Evolutionary conservation across 805 yeast species (phyloP).

Genomic region (Cyberlindnera subsufficiens): DNA sequence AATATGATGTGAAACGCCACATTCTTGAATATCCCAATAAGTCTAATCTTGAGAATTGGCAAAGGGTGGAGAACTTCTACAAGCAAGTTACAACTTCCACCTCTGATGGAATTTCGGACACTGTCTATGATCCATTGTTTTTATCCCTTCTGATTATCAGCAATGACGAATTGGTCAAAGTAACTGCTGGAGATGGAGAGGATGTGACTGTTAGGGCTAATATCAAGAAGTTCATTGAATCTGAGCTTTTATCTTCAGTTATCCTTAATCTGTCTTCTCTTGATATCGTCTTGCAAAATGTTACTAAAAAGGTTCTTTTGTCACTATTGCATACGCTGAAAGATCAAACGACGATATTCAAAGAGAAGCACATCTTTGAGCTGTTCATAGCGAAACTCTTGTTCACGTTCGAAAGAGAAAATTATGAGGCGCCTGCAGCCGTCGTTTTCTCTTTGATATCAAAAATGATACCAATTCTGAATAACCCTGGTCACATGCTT

Average conservation of each 20-base stretch:
- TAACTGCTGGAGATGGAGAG: slow-evolving; percentile 25
- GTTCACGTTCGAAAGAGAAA: slow-evolving; percentile 25
- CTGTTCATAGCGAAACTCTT: slow-evolving; percentile 42
- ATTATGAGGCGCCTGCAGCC: slow-evolving; percentile 30
- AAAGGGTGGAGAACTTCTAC: slow-evolving; percentile 26
- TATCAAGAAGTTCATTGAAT: slow-evolving; percentile 50
- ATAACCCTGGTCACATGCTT: slow-evolving; percentile 66
- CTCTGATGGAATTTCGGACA: slow-evolving; percentile 19
- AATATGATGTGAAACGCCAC: slow-evolving; percentile 27
- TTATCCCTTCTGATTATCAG: slow-evolving; percentile 54
- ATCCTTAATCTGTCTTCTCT: slow-evolving; percentile 40
- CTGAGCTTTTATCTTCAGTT: slow-evolving; percentile 46
- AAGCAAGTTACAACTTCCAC: slow-evolving; percentile 13
- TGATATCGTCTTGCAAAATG: slow-evolving; percentile 22
- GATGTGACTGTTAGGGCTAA: slow-evolving; percentile 34
- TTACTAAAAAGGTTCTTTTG: slow-evolving; percentile 39
- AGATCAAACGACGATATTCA: slow-evolving; percentile 37
- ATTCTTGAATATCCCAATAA: slow-evolving; percentile 22
- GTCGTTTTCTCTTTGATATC: slow-evolving; percentile 52
- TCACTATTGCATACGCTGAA: slow-evolving; percentile 39
- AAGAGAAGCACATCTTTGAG: slow-evolving; percentile 51
- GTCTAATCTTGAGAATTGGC: slow-evolving; percentile 20
- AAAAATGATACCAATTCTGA: slow-evolving; percentile 48
- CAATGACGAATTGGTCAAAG: slow-evolving; percentile 54
- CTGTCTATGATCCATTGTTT: slow-evolving; percentile 66